Percentiles rank a stretch among this genome's conserved stretches.
phyloP scores from a whole-genome alignment of 208 protist species.

The Porcisia deanei region DNA sequence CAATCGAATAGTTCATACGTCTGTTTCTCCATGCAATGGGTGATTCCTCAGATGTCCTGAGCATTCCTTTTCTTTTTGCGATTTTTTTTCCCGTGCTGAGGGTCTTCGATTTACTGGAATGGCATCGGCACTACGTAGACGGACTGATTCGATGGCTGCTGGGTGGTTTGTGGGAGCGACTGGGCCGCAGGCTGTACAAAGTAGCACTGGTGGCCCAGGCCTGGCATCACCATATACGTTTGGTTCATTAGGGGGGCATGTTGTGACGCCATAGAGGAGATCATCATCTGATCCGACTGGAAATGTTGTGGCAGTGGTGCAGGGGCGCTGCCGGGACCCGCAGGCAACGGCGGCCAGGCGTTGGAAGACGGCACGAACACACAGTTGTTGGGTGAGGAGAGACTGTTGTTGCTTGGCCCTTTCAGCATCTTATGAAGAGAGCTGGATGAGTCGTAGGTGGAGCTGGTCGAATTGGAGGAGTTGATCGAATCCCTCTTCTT shows the following conservation, averaged over 20 bases:
- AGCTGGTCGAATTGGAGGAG: constrained; percentile 31
- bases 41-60: not conserved
- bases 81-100: not conserved
- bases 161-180: not conserved
- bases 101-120: constrained; percentile 7
- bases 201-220: constrained; percentile 36
- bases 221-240: constrained; percentile 41
- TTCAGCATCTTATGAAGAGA: constrained; percentile 19
- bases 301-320: constrained; percentile 7
- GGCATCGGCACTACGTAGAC: constrained; percentile 44
- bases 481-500: constrained; percentile 22
- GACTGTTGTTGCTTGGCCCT: constrained; percentile 8
- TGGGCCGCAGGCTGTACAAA: constrained; percentile 26
- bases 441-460: constrained; percentile 9
- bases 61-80: not conserved
- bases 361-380: constrained; percentile 29
- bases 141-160: constrained; percentile 18
- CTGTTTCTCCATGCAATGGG: too few species aligned
- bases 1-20: too few species aligned
- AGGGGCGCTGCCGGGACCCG: not conserved
- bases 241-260: constrained; percentile 18
- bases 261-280: constrained; percentile 20
- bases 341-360: constrained; percentile 18
- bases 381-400: constrained; percentile 11
- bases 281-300: constrained; percentile 17